These are phyloP conservation scores for Trichodelitschia bisporula DNA, from an alignment of 495 filamentous ascomycete genomes.

Conservation along the genomic window DNA sequence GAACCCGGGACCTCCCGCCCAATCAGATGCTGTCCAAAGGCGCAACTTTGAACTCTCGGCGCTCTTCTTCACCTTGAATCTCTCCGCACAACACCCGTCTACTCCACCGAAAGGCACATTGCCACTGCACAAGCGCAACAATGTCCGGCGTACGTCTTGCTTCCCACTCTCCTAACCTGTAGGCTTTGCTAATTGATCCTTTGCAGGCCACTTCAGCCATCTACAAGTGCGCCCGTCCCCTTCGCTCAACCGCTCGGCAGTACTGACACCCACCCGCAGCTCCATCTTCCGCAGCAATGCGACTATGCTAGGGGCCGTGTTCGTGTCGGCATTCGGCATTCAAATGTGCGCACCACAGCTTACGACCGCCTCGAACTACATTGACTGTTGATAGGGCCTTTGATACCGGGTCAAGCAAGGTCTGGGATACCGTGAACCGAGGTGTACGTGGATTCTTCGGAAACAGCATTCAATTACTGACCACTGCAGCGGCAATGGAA, in stretches of 20 bases:
- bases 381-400: constrained; percentile 31
- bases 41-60: neutral
- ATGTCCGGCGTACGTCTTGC: constrained; percentile 26
- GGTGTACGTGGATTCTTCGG: constrained; percentile 37
- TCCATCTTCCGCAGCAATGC: constrained; percentile 63
- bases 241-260: constrained; percentile 2
- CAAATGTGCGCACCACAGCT: constrained; percentile 64
- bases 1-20: too few species aligned
- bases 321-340: constrained; percentile 68
- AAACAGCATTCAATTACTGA: neutral
- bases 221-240: constrained; percentile 48
- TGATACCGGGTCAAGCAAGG: constrained; percentile 45
- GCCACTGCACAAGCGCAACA: constrained; percentile 14
- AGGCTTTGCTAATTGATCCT: constrained; percentile 5
- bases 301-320: constrained; percentile 65
- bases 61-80: neutral
- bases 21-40: neutral
- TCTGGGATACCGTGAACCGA: constrained; percentile 77
- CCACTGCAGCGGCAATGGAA: constrained; percentile 84
- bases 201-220: constrained; percentile 30
- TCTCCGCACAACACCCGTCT: constrained; percentile 1
- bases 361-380: constrained; percentile 14
- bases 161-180: constrained; percentile 18
- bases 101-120: neutral
- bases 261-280: constrained; percentile 25